Base-by-base conservation (phyloP, 805 yeast species). In the Lipomyces lipofer region DNA sequence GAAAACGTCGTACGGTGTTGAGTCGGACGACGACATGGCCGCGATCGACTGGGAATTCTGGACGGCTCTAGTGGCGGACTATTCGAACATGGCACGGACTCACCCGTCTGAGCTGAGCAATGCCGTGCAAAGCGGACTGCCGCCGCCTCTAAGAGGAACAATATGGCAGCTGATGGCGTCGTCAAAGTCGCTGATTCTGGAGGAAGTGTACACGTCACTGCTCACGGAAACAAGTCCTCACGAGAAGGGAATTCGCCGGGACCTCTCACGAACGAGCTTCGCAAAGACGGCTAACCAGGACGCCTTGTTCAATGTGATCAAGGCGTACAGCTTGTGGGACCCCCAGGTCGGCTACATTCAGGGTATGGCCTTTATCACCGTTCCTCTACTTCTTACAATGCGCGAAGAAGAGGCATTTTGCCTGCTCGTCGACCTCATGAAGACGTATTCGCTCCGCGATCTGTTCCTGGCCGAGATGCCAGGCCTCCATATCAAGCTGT, bases 311-410 rank as follows among this genome's bases (percentile, higher is more conserved):
- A 82, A 83, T 52, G 84, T 94, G 27, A 79, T 94, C 58, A 87
- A 86, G 66, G 91, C 90, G 0, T 94, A 92, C 72, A 82, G 94
- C 21, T 72, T 88, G 45, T 85, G 81, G 68, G 98, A 94, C 69
- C 83, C 86, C 1, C 97, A 91, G 48, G 97, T 94, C 47, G 99
- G 99, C 0, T 94, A 94, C 66, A 94, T 97, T 1, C 99, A 94
- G 71, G 98, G 99, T 6, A 90, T 94, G 97, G 95, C 95, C 1
- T 94, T 94, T 66, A 81, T 94, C 42, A 81, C 88, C 0, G 89
- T 89, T 4, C 97, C 99, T 1, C 71, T 94, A 45, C 73, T 90
- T 43, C 76, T 91, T 74, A 88, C 88, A 63, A 80, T 89, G 83
- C 78, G 67, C 6, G 96, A 91, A 61, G 77, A 85, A 43, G 97